phyloP scores from a whole-genome alignment of 345 rosid species.

The Arabis alpina region DNA sequence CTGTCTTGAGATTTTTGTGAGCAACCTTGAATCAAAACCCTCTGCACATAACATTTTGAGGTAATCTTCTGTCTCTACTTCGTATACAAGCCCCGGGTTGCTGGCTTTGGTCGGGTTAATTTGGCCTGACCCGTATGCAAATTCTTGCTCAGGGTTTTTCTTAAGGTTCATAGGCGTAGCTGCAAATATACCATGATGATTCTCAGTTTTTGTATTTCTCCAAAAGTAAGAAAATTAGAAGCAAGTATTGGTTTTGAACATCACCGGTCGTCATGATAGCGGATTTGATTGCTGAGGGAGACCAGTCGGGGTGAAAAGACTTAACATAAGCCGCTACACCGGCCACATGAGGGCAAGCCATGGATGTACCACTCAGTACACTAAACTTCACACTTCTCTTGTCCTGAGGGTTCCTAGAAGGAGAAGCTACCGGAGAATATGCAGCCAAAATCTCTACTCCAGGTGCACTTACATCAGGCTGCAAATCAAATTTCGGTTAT shows the following conservation, averaged over 20 bases:
- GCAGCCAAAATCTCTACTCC: slow-evolving; percentile 51
- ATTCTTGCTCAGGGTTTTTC: slow-evolving; percentile 37
- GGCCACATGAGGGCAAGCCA: slow-evolving; percentile 56
- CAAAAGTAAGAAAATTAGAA: background rate
- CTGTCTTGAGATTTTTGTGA: slow-evolving; percentile 28
- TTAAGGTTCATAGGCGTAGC: slow-evolving; percentile 34
- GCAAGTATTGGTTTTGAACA: background rate
- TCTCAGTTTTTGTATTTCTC: background rate
- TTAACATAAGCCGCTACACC: slow-evolving; percentile 51
- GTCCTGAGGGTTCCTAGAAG: slow-evolving; percentile 18
- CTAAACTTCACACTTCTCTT: slow-evolving; percentile 35
- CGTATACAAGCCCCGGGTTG: slow-evolving; percentile 44
- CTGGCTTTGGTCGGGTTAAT: slow-evolving; percentile 38
- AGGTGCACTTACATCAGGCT: slow-evolving; percentile 55
- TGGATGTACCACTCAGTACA: slow-evolving; percentile 49
- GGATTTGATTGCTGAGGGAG: slow-evolving; percentile 50
- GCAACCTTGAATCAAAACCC: slow-evolving; percentile 20
- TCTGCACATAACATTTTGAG: slow-evolving; percentile 36
- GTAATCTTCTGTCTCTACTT: slow-evolving; percentile 31
- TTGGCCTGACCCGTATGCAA: slow-evolving; percentile 38
- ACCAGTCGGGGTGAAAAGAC: slow-evolving; percentile 52
- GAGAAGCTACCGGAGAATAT: slow-evolving; percentile 35
- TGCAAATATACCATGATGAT: slow-evolving; percentile 7
- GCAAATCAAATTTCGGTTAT: slow-evolving; percentile 8
- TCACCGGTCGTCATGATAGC: slow-evolving; percentile 53